Conservation (phyloP, 192 early-diverging fungal genomes). For the Rhizophagus clarus region DNA sequence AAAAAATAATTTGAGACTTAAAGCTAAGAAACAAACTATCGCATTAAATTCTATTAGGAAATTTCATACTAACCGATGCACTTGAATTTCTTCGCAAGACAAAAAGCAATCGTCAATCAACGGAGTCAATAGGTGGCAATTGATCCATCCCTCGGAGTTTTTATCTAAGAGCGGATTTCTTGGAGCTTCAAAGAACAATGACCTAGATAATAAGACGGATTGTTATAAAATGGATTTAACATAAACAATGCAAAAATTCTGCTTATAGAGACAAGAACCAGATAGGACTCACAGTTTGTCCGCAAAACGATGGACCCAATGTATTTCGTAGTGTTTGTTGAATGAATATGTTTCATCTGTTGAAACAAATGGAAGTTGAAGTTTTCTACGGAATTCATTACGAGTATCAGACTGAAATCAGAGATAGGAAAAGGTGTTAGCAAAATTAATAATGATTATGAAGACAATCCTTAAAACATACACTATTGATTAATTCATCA, state of each 20-base stretch:
- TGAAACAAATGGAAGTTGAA: constrained; percentile 5
- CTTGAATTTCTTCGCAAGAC: constrained; percentile 22
- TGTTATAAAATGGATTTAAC: not conserved
- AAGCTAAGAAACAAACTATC: not conserved
- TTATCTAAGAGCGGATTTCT: constrained; percentile 7
- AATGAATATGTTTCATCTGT: constrained; percentile 27
- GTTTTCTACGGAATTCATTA: not conserved
- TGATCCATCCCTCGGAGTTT: constrained; percentile 14
- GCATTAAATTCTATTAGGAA: not conserved
- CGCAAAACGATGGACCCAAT: constrained; percentile 26
- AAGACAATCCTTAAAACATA: constrained; percentile 12
- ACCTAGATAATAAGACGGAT: constrained; percentile 9
- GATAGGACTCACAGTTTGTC: constrained; percentile 20
- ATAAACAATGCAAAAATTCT: constrained; percentile 28
- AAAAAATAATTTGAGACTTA: not conserved
- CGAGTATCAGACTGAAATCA: constrained; percentile 9
- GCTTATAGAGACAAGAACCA: not conserved
- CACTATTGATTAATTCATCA: constrained; percentile 4
- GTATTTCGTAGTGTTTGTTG: constrained; percentile 17
- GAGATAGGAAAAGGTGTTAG: not conserved
- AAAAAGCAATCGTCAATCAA: constrained; percentile 27
- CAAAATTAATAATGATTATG: not conserved
- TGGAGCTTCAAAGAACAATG: constrained; percentile 22
- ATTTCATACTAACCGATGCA: constrained; percentile 2
- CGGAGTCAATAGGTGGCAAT: constrained; percentile 8